Evolutionary conservation across 345 rosid genomes (phyloP), one percentile per base, ranked within the genome.

Genomic region (Heritiera fomes): DNA sequence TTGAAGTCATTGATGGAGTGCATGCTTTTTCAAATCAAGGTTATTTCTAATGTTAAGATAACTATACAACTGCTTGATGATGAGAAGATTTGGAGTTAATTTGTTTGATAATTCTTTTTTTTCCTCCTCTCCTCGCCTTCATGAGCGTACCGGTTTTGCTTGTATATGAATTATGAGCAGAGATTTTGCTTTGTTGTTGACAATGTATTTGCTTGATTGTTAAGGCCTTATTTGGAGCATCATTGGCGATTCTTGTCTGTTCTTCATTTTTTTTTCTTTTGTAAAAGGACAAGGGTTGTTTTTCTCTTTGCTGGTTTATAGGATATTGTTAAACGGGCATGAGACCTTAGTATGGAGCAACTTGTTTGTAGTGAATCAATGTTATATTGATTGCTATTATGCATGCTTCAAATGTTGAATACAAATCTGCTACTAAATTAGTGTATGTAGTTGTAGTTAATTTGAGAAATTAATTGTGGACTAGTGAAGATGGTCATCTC

Each of bases 11-110:
- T 40, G 8, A 79, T 80, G 78, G 69, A 80, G 77, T 61, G 71
- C 73, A n/a, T 78, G 79, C 82, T 71, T 87, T 87, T 66, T 73
- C 84, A 52, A 69, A 65, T 47, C 71, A 76, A 75, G 75, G 60
- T 56, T 75, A 43, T 71, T 71, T 68, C 46, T 78, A 63, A 78
- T 76, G 86, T 77, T 75, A 52, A 78, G 87, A 75, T 85, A 77
- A 34, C 58, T 71, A 72, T 71, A 68, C 30, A 59, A 5, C 7
- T 75, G 45, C 73, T 77, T n/a, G 75, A 61, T 63, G 20, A 38
- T 71, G 56, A 62, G 73, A 71, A 49, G 38, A 55, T 53, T 66
- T 20, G 14, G 7, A 63, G 23, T n/a, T 41, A 0, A 28, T 38
- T 41, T 34, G 18, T 40, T 78, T 73, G 64, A 14, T 28, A 41